Conservation (phyloP, 345 rosid genomes). For the Populus euphratica region DNA sequence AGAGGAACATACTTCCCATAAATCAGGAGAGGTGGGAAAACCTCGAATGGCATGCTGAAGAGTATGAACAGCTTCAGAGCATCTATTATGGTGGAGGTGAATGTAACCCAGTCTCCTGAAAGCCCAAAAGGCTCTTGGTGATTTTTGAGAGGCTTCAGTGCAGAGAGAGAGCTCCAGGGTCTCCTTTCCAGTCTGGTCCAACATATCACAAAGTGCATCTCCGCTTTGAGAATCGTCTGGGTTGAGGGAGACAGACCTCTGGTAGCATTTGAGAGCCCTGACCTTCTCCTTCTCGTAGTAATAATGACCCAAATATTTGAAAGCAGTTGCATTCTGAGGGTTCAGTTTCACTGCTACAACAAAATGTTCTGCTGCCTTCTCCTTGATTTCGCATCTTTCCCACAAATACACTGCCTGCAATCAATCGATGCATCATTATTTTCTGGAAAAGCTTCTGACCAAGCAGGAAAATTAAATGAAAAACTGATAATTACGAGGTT, state of each 20-base stretch:
- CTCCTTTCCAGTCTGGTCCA: slow-evolving; percentile 68
- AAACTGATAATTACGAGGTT: slow-evolving; percentile 39
- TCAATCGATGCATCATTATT: background rate
- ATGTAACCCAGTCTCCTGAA: slow-evolving; percentile 76
- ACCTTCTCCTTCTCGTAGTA: slow-evolving; percentile 25
- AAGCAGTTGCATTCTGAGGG: slow-evolving; percentile 61
- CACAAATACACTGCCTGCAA: slow-evolving; percentile 73
- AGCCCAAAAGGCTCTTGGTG: slow-evolving; percentile 96
- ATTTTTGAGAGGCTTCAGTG: slow-evolving; percentile 69
- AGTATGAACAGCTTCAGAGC: slow-evolving; percentile 87
- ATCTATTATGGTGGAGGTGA: slow-evolving; percentile 65
- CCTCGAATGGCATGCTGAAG: slow-evolving; percentile 97
- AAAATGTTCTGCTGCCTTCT: slow-evolving; percentile 76
- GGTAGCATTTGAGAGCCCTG: slow-evolving; percentile 90
- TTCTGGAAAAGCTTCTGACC: background rate
- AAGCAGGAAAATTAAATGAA: background rate
- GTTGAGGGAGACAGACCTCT: slow-evolving; percentile 62
- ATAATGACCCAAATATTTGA: slow-evolving; percentile 75
- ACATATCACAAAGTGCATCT: slow-evolving; percentile 75
- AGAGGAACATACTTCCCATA: slow-evolving; percentile 74
- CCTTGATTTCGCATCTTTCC: slow-evolving; percentile 41
- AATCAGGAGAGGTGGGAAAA: slow-evolving; percentile 66
- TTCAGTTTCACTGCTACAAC: slow-evolving; percentile 62
- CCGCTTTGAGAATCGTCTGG: slow-evolving; percentile 74
- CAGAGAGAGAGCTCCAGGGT: slow-evolving; percentile 66